A percentile compares a stretch with the other conserved stretches of the same genome.
phyloP scores from a whole-genome alignment of 805 yeast genomes.

The Sugiyamaella marilandica region DNA sequence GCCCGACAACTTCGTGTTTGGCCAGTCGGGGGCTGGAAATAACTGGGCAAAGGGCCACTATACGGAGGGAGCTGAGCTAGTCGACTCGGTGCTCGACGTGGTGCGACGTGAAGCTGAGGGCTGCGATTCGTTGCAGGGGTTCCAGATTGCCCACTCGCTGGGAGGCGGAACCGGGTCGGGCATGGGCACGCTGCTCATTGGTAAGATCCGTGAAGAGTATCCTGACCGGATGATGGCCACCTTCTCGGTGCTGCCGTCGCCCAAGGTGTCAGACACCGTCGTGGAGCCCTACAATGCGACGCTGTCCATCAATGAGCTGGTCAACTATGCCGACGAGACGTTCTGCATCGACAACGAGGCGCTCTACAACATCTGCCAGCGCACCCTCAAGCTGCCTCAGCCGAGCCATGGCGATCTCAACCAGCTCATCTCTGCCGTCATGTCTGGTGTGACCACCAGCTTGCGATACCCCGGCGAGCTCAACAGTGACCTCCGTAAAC shows the following conservation, averaged over 20 bases:
- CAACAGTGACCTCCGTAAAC: slow-evolving; percentile 85
- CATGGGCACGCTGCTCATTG: slow-evolving; percentile 84
- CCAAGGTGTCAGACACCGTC: slow-evolving; percentile 87
- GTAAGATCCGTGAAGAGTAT: slow-evolving; percentile 84
- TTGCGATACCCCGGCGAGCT: slow-evolving; percentile 93
- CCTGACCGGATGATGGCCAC: slow-evolving; percentile 97
- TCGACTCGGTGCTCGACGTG: slow-evolving; percentile 83
- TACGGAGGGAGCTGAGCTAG: slow-evolving; percentile 94
- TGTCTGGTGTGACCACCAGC: slow-evolving; percentile 94
- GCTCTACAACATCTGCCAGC: slow-evolving; percentile 80
- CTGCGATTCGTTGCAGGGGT: slow-evolving; percentile 89
- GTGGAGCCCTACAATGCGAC: slow-evolving; percentile 95
- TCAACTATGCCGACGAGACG: slow-evolving; percentile 87
- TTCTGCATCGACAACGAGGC: slow-evolving; percentile 96
- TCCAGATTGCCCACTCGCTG: slow-evolving; percentile 78
- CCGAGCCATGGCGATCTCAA: slow-evolving; percentile 79
- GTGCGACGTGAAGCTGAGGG: slow-evolving; percentile 92
- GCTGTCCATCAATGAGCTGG: slow-evolving; percentile 82
- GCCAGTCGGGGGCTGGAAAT: slow-evolving; percentile 90
- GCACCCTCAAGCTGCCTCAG: slow-evolving; percentile 72
- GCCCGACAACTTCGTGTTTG: slow-evolving; percentile 86
- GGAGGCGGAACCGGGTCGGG: slow-evolving; percentile 98
- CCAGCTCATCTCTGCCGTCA: slow-evolving; percentile 78
- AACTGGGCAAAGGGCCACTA: slow-evolving; percentile 98
- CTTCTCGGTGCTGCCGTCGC: slow-evolving; percentile 88